Percentiles rank a stretch among this genome's conserved stretches.
Evolutionary conservation across 345 rosid genomes (phyloP).

Genomic region (Passiflora organensis): DNA sequence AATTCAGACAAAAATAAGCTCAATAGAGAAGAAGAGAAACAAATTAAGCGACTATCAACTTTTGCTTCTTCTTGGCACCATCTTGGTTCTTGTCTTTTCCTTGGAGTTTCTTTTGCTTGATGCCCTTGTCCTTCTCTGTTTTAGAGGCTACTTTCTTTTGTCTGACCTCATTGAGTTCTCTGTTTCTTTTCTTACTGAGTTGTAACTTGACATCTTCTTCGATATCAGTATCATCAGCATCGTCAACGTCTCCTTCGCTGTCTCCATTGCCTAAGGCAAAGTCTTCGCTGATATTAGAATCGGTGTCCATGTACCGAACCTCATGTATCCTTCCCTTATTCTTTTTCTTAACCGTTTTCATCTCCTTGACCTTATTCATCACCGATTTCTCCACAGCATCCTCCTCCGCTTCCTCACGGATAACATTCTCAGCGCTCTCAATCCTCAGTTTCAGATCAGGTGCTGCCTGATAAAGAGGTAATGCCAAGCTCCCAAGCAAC

Average conservation of each 20-base stretch:
- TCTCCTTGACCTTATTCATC: constrained; percentile 4
- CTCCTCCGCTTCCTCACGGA: constrained; percentile 7
- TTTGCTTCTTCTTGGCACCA: no score
- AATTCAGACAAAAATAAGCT: no score
- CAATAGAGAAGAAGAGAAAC: no score
- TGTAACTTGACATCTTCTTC: constrained; percentile 15
- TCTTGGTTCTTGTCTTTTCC: background rate
- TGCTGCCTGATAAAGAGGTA: constrained; percentile 63
- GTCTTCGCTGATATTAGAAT: constrained; percentile 10
- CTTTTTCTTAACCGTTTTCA: constrained; percentile 21
- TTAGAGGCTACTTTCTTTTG: constrained; percentile 13
- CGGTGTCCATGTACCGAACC: constrained; percentile 68
- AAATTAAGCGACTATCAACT: no score
- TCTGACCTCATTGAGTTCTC: constrained; percentile 7
- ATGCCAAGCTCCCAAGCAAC: constrained; percentile 58
- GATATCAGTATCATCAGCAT: constrained; percentile 25
- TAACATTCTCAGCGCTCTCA: constrained; percentile 23
- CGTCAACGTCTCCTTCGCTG: constrained; percentile 16
- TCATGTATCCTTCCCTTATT: constrained; percentile 75
- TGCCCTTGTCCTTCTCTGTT: constrained; percentile 2
- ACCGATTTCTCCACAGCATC: constrained; percentile 11
- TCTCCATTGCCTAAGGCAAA: constrained; percentile 31
- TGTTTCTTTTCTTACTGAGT: constrained; percentile 26
- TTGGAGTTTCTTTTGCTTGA: constrained; percentile 2
- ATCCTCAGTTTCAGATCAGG: constrained; percentile 71